Base-by-base conservation (phyloP, 768 basidiomycete species). In the Suillus cothurnatus region DNA sequence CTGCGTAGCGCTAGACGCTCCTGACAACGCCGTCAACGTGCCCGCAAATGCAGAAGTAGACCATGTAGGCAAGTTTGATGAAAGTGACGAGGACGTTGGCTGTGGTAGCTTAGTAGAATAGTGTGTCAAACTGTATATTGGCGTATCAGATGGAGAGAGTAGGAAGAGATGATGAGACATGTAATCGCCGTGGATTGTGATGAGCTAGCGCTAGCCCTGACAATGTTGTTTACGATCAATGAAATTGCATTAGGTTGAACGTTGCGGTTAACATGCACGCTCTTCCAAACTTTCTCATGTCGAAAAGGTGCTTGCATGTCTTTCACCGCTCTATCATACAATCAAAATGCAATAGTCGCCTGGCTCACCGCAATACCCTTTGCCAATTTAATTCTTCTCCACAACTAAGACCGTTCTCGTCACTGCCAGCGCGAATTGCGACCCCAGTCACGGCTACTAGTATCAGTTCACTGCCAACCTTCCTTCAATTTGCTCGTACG, bases 101-200 rank as follows among this genome's bases (percentile, higher is more conserved):
- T 84, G 80, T 26, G 80, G 80, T 19, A 93, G 90, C 76, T 90
- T 94, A 62, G 87, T 87, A 39, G 94, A 94, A 68, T 88, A 88
- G 74, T 94, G 92, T 1, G 91, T 92, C 47, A 95, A 82, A 69
- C 84, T 89, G 79, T 95, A 95, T 69, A 95, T 79, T 26, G 93
- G 94, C 23, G 91, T 91, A 76, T 95, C 93, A 63, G 93, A 90
- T 56, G 93, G 93, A 63, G 93, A 94, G 60, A 95, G 80, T 62
- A 95, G 72, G 77, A 93, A 95, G 39, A 95, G 81, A 79, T 95
- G 93, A 75, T 94, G 91, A 65, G 92, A 94, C 93, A 94, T 94
- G 7, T 49, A 4, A n/a, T 45, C 4, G 45, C 12, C 45, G 45
- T 15, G 26, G 49, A 23, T 23, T 49, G 6, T 49, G 23, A 19